Evolutionary conservation across 140 eudicot species (phyloP).

Genomic region (Anethum foeniculum): DNA sequence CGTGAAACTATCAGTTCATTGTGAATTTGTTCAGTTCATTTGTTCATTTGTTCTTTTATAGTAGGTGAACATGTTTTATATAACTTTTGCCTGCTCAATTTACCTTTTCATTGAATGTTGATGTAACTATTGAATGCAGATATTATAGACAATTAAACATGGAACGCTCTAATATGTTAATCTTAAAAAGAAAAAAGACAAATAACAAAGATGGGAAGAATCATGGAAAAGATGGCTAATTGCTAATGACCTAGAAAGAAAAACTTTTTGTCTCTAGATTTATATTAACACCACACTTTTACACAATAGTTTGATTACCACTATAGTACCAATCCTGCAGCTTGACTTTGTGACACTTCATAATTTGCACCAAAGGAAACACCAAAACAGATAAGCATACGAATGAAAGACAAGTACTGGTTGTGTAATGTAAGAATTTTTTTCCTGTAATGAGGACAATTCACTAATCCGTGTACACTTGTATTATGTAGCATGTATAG

Average conservation of each 20-base stretch:
- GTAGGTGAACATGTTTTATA: neutral
- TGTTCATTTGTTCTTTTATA: neutral
- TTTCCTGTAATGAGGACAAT: neutral
- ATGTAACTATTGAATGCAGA: neutral
- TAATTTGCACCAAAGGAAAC: neutral
- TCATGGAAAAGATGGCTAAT: neutral
- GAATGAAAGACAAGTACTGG: neutral
- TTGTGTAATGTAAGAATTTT: neutral
- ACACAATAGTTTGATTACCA: neutral
- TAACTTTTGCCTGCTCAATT: neutral
- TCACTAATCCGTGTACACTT: neutral
- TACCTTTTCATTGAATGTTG: neutral
- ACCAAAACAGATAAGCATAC: neutral
- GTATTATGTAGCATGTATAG: neutral
- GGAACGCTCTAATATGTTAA: neutral
- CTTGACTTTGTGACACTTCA: neutral
- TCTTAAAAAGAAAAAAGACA: neutral
- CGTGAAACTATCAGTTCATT: neutral
- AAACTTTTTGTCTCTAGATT: too few species aligned
- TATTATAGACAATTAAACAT: neutral
- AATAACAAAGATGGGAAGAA: neutral
- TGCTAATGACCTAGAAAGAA: neutral
- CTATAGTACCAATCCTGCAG: neutral
- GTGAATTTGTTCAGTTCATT: neutral
- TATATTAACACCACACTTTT: neutral